These are phyloP conservation scores for Daedalea quercina DNA, from an alignment of 768 basidiomycete genomes.

Conservation along the genomic window DNA sequence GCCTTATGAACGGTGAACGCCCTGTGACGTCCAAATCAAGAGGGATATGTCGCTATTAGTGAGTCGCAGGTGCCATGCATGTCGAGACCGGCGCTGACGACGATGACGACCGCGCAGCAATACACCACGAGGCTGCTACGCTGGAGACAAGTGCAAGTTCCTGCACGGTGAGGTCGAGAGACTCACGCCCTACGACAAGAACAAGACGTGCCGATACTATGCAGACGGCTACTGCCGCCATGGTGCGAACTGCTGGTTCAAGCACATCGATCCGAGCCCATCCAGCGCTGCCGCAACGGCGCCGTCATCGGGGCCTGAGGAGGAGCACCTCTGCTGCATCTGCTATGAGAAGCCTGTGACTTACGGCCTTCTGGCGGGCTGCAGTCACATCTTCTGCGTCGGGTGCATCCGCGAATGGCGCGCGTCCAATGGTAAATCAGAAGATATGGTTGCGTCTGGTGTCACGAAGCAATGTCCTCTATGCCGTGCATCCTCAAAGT, in stretches of 20 bases:
- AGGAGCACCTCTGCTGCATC: conserved; percentile 56
- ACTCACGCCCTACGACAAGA: conserved; percentile 64
- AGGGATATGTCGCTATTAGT: conserved; percentile 65
- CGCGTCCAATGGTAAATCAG: conserved; percentile 44
- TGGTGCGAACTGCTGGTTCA: conserved; percentile 73
- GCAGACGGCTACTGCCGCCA: conserved; percentile 62
- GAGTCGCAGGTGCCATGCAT: not conserved
- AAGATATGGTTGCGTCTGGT: conserved; percentile 45
- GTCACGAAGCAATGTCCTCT: conserved; percentile 75
- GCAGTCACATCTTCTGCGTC: conserved; percentile 75
- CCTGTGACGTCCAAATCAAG: conserved; percentile 66
- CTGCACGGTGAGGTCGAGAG: conserved; percentile 47
- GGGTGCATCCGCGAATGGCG: conserved; percentile 83
- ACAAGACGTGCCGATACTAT: conserved; percentile 64
- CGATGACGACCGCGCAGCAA: conserved; percentile 14
- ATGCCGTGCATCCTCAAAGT: conserved; percentile 61
- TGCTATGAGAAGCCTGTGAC: conserved; percentile 68
- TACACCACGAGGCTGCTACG: conserved; percentile 60
- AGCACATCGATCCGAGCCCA: conserved; percentile 36
- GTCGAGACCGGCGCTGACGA: too few species aligned
- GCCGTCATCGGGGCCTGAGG: conserved; percentile 25
- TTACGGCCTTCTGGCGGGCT: conserved; percentile 63
- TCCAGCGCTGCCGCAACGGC: not conserved
- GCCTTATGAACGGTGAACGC: conserved; percentile 26
- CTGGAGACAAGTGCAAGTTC: conserved; percentile 69